Conservation (phyloP, 2,329 filamentous ascomycete genomes). For the Pseudocercospora fuligena region DNA sequence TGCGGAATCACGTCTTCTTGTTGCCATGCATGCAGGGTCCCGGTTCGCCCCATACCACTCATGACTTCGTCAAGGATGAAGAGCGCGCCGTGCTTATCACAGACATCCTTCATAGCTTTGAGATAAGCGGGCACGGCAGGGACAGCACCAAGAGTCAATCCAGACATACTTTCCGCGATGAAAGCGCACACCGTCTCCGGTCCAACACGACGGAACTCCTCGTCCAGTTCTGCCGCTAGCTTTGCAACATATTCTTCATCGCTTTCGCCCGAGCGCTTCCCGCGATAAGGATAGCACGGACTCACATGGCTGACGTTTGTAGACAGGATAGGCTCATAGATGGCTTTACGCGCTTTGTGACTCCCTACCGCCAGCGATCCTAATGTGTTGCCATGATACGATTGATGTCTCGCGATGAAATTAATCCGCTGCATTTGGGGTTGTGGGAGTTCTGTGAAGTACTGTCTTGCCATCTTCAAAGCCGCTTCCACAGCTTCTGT, state of each 20-base stretch:
- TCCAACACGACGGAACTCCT: constrained; percentile 53
- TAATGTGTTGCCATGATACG: constrained; percentile 59
- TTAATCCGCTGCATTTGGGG: constrained; percentile 43
- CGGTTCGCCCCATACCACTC: constrained; percentile 37
- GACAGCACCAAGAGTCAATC: constrained; percentile 54
- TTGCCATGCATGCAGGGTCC: constrained; percentile 40
- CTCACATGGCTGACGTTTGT: constrained; percentile 39
- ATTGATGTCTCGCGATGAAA: constrained; percentile 53
- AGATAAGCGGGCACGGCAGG: constrained; percentile 60
- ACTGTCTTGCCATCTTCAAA: constrained; percentile 57
- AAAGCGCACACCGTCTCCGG: constrained; percentile 56
- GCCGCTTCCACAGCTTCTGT: constrained; percentile 54
- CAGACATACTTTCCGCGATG: constrained; percentile 57
- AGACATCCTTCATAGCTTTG: constrained; percentile 58
- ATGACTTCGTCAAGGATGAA: constrained; percentile 60
- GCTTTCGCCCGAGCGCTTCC: constrained; percentile 42
- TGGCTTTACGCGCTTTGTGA: constrained; percentile 41
- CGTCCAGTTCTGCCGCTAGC: constrained; percentile 53
- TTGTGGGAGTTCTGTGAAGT: constrained; percentile 54
- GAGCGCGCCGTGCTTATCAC: constrained; percentile 60
- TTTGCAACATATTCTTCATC: constrained; percentile 49
- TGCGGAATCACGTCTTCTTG: constrained; percentile 58
- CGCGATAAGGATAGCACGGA: constrained; percentile 44
- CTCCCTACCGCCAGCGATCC: constrained; percentile 51
- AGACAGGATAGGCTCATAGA: constrained; percentile 41